phyloP scores from a whole-genome alignment of 805 yeast genomes.

The Starmerella riodocensis region DNA sequence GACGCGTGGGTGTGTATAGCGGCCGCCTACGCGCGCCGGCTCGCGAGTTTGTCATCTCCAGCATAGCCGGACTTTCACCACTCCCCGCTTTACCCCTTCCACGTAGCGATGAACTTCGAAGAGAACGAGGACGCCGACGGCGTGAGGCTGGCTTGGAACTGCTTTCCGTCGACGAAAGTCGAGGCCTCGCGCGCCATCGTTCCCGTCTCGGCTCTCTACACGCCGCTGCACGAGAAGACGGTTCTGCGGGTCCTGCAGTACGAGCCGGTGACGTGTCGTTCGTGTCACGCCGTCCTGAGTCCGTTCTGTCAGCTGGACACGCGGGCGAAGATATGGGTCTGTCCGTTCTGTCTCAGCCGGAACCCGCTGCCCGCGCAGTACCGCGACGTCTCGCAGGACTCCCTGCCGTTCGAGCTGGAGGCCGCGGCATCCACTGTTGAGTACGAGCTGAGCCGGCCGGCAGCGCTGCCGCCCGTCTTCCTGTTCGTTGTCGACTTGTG shows the following conservation, averaged over 20 bases:
- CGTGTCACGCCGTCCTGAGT: constrained; percentile 75
- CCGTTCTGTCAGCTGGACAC: constrained; percentile 76
- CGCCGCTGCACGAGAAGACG: constrained; percentile 76
- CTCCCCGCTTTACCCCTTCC: not conserved
- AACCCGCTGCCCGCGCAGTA: constrained; percentile 76
- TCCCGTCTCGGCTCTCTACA: constrained; percentile 86
- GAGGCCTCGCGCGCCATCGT: constrained; percentile 87
- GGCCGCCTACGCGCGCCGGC: no score
- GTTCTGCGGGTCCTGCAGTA: constrained; percentile 67
- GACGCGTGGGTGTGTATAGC: no score
- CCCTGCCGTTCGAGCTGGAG: constrained; percentile 68
- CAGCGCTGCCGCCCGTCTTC: constrained; percentile 72
- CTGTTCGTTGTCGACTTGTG: constrained; percentile 77
- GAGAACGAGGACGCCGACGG: constrained; percentile 51
- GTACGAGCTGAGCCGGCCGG: constrained; percentile 70
- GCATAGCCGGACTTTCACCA: no score
- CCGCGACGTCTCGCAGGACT: constrained; percentile 58
- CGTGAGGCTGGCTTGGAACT: constrained; percentile 67
- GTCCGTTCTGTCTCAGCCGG: constrained; percentile 69
- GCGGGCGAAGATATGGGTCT: constrained; percentile 65
- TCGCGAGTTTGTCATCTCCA: no score
- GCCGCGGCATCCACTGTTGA: constrained; percentile 65
- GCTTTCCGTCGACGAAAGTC: constrained; percentile 74
- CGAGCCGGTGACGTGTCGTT: constrained; percentile 74
- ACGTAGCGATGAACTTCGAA: constrained; percentile 35